These are phyloP conservation scores for Fusarium illudens DNA, from an alignment of 2,329 filamentous ascomycete species.

Conservation along the genomic window DNA sequence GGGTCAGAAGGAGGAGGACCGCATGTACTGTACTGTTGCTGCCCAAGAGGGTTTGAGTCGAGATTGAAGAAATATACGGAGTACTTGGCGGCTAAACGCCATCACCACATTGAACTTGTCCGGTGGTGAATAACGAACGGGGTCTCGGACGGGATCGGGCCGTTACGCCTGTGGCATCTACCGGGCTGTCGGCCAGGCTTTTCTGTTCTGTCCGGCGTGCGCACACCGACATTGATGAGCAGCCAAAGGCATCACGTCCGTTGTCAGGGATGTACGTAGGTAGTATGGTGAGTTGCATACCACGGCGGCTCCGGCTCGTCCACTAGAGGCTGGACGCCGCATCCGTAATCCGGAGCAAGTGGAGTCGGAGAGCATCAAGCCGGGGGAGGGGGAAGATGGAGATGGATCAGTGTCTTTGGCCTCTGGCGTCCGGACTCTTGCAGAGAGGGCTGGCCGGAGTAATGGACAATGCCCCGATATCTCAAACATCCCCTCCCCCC, in stretches of 20 bases:
- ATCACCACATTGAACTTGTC: background rate
- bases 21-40: background rate
- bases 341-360: conserved; percentile 25
- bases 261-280: conserved; percentile 1
- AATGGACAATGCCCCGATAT: conserved; percentile 16
- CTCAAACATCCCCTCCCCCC: background rate
- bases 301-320: conserved; percentile 6
- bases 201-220: too few relatives aligned
- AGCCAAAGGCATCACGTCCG: background rate
- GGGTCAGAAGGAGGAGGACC: conserved; percentile 1
- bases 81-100: background rate
- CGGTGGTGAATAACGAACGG: background rate
- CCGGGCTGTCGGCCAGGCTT: background rate
- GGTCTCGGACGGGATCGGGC: conserved; percentile 1
- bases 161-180: background rate
- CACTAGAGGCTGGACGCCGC: conserved; percentile 6
- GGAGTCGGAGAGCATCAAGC: conserved; percentile 12
- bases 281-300: conserved; percentile 4
- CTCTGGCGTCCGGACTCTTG: background rate
- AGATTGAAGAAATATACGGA: conserved; percentile 18
- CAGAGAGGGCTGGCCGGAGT: background rate
- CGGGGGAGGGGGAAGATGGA: conserved; percentile 30
- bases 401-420: conserved; percentile 1
- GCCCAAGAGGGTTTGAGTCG: background rate
- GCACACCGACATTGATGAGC: conserved; percentile 1